Evolutionary conservation across 768 basidiomycete species (phyloP).

Genomic region (Roridomyces roridus): DNA sequence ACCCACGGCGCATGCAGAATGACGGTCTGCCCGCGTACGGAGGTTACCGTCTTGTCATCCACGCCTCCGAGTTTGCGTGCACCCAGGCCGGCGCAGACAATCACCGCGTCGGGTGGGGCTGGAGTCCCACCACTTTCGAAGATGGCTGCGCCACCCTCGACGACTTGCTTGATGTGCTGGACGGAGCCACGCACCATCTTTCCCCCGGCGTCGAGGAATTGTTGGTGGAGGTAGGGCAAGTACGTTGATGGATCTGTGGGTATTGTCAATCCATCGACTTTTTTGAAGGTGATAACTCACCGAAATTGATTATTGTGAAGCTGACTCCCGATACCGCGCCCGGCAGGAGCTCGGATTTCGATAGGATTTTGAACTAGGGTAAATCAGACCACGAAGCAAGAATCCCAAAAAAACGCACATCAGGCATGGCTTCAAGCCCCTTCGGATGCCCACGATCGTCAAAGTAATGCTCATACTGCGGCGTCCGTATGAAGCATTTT

Average conservation of each 20-base stretch:
- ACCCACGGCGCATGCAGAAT: constrained; percentile 57
- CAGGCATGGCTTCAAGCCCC: constrained; percentile 43
- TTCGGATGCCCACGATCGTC: constrained; percentile 31
- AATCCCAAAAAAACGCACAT: constrained; percentile 28
- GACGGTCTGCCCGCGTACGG: constrained; percentile 70
- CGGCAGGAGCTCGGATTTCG: constrained; percentile 7
- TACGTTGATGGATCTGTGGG: constrained; percentile 60
- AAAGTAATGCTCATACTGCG: constrained; percentile 52
- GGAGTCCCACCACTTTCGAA: constrained; percentile 25
- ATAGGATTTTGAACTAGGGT: constrained; percentile 11
- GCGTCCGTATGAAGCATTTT: constrained; percentile 53
- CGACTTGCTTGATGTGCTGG: no score
- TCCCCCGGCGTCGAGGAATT: no score
- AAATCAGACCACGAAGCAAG: no score
- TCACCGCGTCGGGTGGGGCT: constrained; percentile 18
- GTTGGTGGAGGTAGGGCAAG: constrained; percentile 57
- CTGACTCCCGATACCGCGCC: constrained; percentile 14
- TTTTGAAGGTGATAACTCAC: not conserved
- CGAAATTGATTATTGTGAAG: constrained; percentile 14
- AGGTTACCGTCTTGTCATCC: constrained; percentile 60
- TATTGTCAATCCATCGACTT: not conserved
- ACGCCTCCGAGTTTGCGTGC: constrained; percentile 64
- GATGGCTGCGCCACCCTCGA: not conserved
- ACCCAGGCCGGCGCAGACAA: constrained; percentile 38
- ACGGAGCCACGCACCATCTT: no score